A percentile compares a stretch with the other conserved stretches of the same genome.
These are phyloP conservation scores for Pleurotus tuber-regium DNA, from an alignment of 768 basidiomycete species.

Conservation along the genomic window DNA sequence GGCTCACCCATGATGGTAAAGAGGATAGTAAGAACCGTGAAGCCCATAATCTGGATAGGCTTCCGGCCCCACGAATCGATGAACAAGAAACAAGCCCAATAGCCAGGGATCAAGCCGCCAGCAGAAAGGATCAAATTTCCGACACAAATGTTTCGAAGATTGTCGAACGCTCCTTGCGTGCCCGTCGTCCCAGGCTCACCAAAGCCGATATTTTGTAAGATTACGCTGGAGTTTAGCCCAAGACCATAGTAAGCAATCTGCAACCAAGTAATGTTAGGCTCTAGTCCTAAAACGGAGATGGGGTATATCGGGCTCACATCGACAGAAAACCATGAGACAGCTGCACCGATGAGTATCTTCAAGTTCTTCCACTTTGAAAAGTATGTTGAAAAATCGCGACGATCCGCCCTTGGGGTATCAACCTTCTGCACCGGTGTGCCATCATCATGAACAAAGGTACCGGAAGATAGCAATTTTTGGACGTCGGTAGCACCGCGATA, in stretches of 20 bases:
- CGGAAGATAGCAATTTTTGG: too few species aligned
- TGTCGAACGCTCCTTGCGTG: conserved; percentile 45
- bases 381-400: conserved; percentile 62
- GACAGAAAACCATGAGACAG: conserved; percentile 87
- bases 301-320: conserved; percentile 51
- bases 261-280: background rate
- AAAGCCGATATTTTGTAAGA: conserved; percentile 72
- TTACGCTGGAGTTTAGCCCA: conserved; percentile 75
- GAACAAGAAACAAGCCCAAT: conserved; percentile 58
- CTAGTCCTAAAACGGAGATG: background rate
- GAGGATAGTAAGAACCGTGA: conserved; percentile 57
- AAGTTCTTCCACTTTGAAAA: conserved; percentile 73
- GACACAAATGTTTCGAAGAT: conserved; percentile 59
- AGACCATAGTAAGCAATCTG: conserved; percentile 87
- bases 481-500: conserved; percentile 65
- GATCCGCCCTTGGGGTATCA: conserved; percentile 63
- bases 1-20: conserved; percentile 65
- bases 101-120: conserved; percentile 81
- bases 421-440: conserved; percentile 58
- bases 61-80: conserved; percentile 81
- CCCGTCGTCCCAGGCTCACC: conserved; percentile 42
- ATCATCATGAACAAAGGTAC: conserved; percentile 44
- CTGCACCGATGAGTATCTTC: conserved; percentile 72
- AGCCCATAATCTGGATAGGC: conserved; percentile 78
- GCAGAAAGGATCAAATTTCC: conserved; percentile 75